Percentiles rank a stretch among this genome's conserved stretches.
phyloP scores from a whole-genome alignment of 2,329 filamentous ascomycete genomes.

The Cercospora sp. region DNA sequence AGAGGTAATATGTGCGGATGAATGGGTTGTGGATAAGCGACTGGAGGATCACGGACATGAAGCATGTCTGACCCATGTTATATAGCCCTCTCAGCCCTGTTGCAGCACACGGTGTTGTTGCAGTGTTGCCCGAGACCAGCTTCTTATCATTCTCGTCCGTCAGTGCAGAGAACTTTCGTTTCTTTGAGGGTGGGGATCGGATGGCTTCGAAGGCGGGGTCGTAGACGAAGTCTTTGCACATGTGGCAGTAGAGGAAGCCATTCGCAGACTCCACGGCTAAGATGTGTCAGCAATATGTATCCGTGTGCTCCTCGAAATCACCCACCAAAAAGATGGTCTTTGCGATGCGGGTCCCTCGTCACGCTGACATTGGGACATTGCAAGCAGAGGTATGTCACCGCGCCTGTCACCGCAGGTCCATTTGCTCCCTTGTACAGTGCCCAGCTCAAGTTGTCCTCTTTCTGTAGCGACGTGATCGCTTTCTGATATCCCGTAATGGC shows the following conservation, averaged over 20 bases:
- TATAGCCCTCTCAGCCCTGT: constrained; percentile 89
- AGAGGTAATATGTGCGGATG: constrained; percentile 86
- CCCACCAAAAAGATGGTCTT: constrained; percentile 72
- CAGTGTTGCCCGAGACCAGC: constrained; percentile 77
- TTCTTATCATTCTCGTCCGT: constrained; percentile 61
- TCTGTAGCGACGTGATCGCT: constrained; percentile 69
- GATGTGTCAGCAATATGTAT: constrained; percentile 8
- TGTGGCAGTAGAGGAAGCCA: constrained; percentile 75
- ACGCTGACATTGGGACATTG: constrained; percentile 71
- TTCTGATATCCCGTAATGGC: constrained; percentile 72
- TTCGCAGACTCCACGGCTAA: constrained; percentile 75
- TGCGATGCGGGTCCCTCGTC: constrained; percentile 70
- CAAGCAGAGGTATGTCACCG: constrained; percentile 62
- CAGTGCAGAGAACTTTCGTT: constrained; percentile 58
- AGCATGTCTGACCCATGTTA: constrained; percentile 98
- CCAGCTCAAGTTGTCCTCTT: constrained; percentile 68
- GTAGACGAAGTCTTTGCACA: constrained; percentile 81
- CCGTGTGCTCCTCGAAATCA: constrained; percentile 2
- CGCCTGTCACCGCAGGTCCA: constrained; percentile 28
- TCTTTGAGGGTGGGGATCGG: constrained; percentile 62
- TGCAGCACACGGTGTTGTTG: constrained; percentile 76
- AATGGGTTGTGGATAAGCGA: constrained; percentile 92
- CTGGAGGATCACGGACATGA: constrained; percentile 94
- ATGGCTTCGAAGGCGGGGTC: constrained; percentile 78
- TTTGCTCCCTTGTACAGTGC: constrained; percentile 58